Evolutionary conservation across 129 eudicot species (phyloP).

Genomic region (Calendula officinalis): DNA sequence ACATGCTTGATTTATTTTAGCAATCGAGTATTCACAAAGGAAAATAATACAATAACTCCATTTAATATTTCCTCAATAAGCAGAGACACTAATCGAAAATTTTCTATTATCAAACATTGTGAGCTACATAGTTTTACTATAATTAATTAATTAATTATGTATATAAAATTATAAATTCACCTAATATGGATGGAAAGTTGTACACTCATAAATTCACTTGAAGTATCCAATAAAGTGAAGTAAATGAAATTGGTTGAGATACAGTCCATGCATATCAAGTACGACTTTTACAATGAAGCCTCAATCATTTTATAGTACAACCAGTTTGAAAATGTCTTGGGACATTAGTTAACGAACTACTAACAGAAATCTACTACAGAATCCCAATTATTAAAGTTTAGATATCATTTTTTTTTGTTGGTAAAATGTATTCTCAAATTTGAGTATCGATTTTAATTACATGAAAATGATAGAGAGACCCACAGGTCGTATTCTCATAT

Average conservation of each 20-base stretch:
- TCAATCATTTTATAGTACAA: not conserved
- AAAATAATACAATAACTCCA: not conserved
- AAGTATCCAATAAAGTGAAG: conserved; percentile 12
- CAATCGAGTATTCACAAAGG: not conserved
- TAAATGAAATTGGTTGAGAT: conserved; percentile 8
- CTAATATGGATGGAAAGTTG: not conserved
- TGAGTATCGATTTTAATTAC: not conserved
- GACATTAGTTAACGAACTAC: no score
- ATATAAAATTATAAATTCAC: not conserved
- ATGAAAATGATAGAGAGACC: not conserved
- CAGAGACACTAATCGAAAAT: not conserved
- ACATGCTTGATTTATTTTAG: not conserved
- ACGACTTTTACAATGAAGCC: not conserved
- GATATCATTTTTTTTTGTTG: not conserved
- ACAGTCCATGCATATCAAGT: not conserved
- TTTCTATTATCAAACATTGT: not conserved
- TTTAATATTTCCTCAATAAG: not conserved
- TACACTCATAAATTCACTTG: not conserved
- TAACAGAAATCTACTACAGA: no score
- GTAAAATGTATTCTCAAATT: not conserved
- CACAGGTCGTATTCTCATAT: not conserved
- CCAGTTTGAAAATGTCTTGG: not conserved
- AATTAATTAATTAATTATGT: not conserved
- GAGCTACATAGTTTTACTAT: not conserved
- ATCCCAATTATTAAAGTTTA: not conserved